A percentile compares a stretch with the other conserved stretches of the same genome.
Conservation (phyloP, 257 asterid species). For the Salvia rosmarinus region DNA sequence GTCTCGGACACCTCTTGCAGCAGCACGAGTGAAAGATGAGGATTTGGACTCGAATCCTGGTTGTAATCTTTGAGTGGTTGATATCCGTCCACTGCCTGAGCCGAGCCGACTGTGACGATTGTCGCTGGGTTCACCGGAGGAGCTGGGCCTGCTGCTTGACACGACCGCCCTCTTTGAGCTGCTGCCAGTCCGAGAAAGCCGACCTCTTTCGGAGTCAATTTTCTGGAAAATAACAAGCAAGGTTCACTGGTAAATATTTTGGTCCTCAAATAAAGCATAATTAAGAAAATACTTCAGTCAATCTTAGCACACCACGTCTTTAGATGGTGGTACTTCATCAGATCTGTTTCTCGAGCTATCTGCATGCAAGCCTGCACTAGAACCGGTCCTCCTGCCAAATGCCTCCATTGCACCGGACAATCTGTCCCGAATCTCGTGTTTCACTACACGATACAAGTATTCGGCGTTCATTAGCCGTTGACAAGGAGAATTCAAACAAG, state of each 20-base stretch:
- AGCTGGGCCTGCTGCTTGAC: constrained; percentile 80
- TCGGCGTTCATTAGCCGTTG: constrained; percentile 22
- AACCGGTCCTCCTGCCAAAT: constrained; percentile 59
- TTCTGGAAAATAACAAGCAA: constrained; percentile 46
- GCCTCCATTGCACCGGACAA: constrained; percentile 63
- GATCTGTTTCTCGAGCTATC: constrained; percentile 64
- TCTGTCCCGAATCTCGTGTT: constrained; percentile 59
- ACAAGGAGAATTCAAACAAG: neutral
- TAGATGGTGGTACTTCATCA: constrained; percentile 60
- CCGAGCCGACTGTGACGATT: constrained; percentile 60
- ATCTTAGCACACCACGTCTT: constrained; percentile 62
- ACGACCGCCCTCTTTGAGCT: constrained; percentile 64
- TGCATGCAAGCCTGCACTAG: constrained; percentile 63
- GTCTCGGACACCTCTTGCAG: constrained; percentile 59
- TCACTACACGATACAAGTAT: constrained; percentile 47
- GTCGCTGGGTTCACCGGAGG: constrained; percentile 69
- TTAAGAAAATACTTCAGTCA: neutral
- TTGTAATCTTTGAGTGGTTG: constrained; percentile 68
- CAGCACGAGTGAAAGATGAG: constrained; percentile 65
- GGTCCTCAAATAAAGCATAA: constrained; percentile 3
- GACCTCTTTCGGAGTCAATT: constrained; percentile 65
- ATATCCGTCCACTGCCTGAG: constrained; percentile 62
- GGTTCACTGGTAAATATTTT: neutral
- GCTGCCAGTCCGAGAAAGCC: constrained; percentile 65
- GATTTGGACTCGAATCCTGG: constrained; percentile 81